These are phyloP conservation scores for Populus davidiana DNA, from an alignment of 345 rosid species.

Conservation along the genomic window DNA sequence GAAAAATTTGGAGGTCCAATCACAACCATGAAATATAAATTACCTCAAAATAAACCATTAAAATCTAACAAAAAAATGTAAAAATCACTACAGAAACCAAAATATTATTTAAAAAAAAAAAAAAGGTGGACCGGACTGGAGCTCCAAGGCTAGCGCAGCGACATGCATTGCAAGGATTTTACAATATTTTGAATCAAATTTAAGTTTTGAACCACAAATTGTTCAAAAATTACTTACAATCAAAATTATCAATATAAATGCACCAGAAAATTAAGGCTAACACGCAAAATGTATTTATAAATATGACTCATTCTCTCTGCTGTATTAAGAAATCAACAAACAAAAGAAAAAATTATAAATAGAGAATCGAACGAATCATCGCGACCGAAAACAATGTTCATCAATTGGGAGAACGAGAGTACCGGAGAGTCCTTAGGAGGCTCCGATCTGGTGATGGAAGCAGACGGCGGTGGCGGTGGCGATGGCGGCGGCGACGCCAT, in stretches of 20 bases:
- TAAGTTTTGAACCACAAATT: neutral
- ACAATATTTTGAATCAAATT: neutral
- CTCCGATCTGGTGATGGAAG: conserved; percentile 66
- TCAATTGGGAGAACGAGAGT: neutral
- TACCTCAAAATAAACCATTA: neutral
- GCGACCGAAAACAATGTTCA: neutral
- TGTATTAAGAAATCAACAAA: neutral
- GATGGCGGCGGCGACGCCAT: conserved; percentile 52
- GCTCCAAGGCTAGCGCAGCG: neutral
- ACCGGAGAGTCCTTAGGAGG: conserved; percentile 27
- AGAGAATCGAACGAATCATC: neutral
- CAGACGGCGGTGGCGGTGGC: conserved; percentile 53
- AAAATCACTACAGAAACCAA: neutral
- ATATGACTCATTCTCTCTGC: neutral
- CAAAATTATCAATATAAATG: neutral
- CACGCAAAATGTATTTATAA: neutral
- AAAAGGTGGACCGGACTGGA: neutral
- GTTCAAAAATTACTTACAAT: neutral
- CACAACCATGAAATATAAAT: neutral
- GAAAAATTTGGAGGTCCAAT: neutral
- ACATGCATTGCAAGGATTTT: neutral
- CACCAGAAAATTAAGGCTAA: neutral
- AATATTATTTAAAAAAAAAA: neutral
- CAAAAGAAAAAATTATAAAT: neutral
- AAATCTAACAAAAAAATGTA: neutral